Conservation (phyloP, 2,329 filamentous ascomycete genomes). For the Byssothecium circinans region DNA sequence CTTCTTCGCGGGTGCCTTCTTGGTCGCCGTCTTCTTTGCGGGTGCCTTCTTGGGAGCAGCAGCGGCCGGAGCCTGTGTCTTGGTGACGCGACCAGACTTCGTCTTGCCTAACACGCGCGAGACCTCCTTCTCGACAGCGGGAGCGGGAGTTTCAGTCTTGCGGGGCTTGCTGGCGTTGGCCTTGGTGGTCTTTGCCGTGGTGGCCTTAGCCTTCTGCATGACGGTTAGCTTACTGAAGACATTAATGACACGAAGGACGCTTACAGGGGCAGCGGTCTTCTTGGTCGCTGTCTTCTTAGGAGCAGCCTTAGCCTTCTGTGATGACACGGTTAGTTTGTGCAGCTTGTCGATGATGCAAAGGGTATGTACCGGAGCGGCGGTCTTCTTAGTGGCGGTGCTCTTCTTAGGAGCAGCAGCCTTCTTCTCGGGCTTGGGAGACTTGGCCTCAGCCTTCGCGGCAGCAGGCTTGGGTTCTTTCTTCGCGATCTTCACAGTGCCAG, state of each 20-base stretch:
- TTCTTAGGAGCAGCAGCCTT: slow-evolving; percentile 18
- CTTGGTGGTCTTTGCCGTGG: slow-evolving; percentile 33
- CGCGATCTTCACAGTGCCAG: slow-evolving; percentile 87
- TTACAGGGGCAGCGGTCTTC: slow-evolving; percentile 30
- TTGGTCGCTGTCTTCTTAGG: slow-evolving; percentile 31
- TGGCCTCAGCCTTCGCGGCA: slow-evolving; percentile 31
- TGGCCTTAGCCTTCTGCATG: slow-evolving; percentile 31
- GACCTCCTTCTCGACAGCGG: slow-evolving; percentile 69
- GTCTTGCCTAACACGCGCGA: slow-evolving; percentile 72
- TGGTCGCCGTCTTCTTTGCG: slow-evolving; percentile 47
- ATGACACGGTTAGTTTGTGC: slow-evolving; percentile 15
- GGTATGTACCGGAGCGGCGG: slow-evolving; percentile 24
- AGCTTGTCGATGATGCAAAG: neutral
- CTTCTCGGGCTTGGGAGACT: slow-evolving; percentile 47
- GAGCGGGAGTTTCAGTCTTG: slow-evolving; percentile 52
- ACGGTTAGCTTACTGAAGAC: slow-evolving; percentile 15
- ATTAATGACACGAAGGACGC: slow-evolving; percentile 3
- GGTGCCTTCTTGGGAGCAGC: slow-evolving; percentile 43
- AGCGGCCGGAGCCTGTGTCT: slow-evolving; percentile 57
- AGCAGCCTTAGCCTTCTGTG: slow-evolving; percentile 31
- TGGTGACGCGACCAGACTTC: slow-evolving; percentile 83
- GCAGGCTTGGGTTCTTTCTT: slow-evolving; percentile 65
- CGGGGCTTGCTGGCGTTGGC: slow-evolving; percentile 51
- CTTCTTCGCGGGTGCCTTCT: slow-evolving; percentile 47
- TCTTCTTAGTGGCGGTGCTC: slow-evolving; percentile 30